Percentiles rank a stretch among this genome's conserved stretches.
phyloP scores from a whole-genome alignment of 2,329 filamentous ascomycete genomes.

The Alternaria sp. region DNA sequence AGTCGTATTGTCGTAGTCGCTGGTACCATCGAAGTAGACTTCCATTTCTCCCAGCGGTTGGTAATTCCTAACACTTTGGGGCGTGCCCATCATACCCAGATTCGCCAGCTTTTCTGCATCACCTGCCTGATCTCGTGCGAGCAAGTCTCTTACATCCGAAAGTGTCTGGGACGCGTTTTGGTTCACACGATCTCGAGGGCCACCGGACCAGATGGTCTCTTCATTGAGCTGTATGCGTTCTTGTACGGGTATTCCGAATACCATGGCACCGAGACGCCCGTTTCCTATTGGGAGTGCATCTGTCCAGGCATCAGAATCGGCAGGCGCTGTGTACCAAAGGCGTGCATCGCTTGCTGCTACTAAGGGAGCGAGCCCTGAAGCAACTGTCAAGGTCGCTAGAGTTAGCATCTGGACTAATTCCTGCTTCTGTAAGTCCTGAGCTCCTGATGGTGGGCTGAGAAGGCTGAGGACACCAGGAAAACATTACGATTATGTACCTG shows the following conservation, averaged over 20 bases:
- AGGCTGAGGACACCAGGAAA: neutral
- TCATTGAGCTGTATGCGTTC: constrained; percentile 58
- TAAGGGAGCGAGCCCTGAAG: neutral
- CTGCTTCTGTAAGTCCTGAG: neutral
- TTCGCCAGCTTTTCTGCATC: constrained; percentile 9
- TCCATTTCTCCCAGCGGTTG: constrained; percentile 8
- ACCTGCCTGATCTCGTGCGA: neutral
- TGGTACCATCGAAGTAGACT: constrained; percentile 4
- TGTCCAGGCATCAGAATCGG: constrained; percentile 35
- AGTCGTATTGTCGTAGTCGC: neutral
- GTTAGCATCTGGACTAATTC: neutral
- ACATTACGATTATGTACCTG: neutral
- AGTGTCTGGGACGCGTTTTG: constrained; percentile 5
- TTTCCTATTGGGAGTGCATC: constrained; percentile 58
- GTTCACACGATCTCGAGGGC: constrained; percentile 49
- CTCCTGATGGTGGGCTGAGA: neutral
- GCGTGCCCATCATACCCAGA: constrained; percentile 9
- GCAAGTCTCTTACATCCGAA: constrained; percentile 2
- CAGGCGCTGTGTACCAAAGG: constrained; percentile 7
- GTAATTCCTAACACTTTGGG: constrained; percentile 1
- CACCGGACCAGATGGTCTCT: constrained; percentile 47
- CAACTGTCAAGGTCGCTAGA: neutral
- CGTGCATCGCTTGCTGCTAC: constrained; percentile 1
- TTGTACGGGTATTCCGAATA: constrained; percentile 53
- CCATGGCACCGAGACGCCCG: constrained; percentile 55